Percentiles rank a stretch among this genome's conserved stretches.
Evolutionary conservation across 75 land plant species (phyloP).

Genomic region (Pinus albicaulis): DNA sequence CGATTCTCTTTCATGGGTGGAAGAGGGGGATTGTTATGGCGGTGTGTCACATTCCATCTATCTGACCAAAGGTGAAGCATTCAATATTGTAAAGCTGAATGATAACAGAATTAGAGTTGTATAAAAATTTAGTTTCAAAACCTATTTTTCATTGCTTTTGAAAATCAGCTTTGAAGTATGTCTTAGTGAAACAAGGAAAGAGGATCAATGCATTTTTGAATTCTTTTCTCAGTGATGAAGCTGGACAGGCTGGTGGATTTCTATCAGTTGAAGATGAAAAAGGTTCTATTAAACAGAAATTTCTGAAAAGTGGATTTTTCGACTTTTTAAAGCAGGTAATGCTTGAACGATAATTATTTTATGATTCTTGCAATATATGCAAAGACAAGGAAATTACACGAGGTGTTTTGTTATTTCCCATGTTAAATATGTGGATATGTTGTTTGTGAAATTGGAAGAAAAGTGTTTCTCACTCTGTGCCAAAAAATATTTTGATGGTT

Average conservation of each 20-base stretch:
- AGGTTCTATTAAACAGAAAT: constrained; percentile 27
- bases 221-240: constrained; percentile 13
- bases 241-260: constrained; percentile 40
- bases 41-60: constrained; percentile 61
- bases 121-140: background rate
- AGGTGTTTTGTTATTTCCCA: background rate
- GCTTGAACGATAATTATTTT: background rate
- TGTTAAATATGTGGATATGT: background rate
- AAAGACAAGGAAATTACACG: background rate
- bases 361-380: background rate
- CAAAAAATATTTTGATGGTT: background rate
- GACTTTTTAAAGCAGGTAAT: constrained; percentile 70
- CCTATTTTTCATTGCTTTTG: background rate
- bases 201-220: constrained; percentile 4
- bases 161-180: background rate
- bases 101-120: background rate
- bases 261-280: constrained; percentile 58
- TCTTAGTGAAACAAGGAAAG: constrained; percentile 1
- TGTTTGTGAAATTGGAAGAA: background rate
- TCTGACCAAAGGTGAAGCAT: constrained; percentile 41
- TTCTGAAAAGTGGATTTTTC: constrained; percentile 68
- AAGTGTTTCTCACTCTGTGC: background rate
- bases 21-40: constrained; percentile 89
- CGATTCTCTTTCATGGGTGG: constrained; percentile 99
- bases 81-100: background rate